Conservation (phyloP, 2,329 filamentous ascomycete species). For the Aspergillus brasiliensis region DNA sequence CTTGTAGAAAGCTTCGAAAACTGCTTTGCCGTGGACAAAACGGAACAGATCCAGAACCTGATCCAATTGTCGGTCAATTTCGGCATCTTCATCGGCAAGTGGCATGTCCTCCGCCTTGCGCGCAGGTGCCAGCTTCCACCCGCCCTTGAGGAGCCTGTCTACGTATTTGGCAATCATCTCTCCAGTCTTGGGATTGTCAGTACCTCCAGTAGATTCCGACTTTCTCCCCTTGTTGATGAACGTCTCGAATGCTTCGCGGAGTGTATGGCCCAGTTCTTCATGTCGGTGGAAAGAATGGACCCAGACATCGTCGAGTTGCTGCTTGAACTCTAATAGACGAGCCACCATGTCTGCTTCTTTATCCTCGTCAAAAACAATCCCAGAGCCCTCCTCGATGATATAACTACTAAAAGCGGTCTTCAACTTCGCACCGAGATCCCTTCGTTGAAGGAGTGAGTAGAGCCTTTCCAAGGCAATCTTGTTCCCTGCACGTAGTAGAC, state of each 20-base stretch:
- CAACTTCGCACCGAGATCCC: conserved; percentile 69
- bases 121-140: conserved; percentile 69
- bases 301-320: conserved; percentile 74
- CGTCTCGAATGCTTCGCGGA: conserved; percentile 81
- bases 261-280: conserved; percentile 72
- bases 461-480: conserved; percentile 71
- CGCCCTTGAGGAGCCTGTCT: conserved; percentile 82
- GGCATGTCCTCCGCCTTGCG: conserved; percentile 53
- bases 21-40: conserved; percentile 94
- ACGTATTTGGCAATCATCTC: conserved; percentile 99
- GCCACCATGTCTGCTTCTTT: conserved; percentile 84
- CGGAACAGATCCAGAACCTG: conserved; percentile 92
- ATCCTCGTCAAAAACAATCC: conserved; percentile 77
- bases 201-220: conserved; percentile 70
- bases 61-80: conserved; percentile 89
- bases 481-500: conserved; percentile 71
- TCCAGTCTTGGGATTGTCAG: conserved; percentile 88
- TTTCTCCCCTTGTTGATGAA: conserved; percentile 91
- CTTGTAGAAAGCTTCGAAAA: conserved; percentile 99
- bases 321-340: conserved; percentile 77
- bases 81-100: conserved; percentile 83
- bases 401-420: conserved; percentile 75
- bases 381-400: conserved; percentile 72
- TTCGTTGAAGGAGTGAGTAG: conserved; percentile 74
- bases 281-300: conserved; percentile 75